These are phyloP conservation scores for Kwoniella newhampshirensis DNA, from an alignment of 768 basidiomycete species.

Conservation along the genomic window DNA sequence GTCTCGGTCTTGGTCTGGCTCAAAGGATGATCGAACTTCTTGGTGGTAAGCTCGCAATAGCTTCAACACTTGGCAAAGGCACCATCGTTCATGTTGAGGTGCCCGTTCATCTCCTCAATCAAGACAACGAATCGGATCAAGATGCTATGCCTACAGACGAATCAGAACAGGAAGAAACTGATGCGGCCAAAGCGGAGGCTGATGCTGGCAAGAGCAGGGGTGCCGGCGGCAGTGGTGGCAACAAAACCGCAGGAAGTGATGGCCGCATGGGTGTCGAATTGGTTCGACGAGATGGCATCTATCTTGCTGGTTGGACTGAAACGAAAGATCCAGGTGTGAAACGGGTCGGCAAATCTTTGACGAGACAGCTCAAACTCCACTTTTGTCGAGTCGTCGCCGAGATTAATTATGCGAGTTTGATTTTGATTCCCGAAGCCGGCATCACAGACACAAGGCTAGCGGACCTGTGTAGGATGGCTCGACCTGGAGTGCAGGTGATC, in stretches of 20 bases:
- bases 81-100: constrained; percentile 46
- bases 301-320: constrained; percentile 30
- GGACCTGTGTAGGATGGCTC: constrained; percentile 17
- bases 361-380: constrained; percentile 36
- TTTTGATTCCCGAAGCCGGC: constrained; percentile 28
- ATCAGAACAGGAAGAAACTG: not conserved
- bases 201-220: not conserved
- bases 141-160: constrained; percentile 10
- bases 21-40: constrained; percentile 50
- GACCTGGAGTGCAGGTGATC: constrained; percentile 31
- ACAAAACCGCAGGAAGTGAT: not conserved
- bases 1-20: constrained; percentile 45
- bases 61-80: constrained; percentile 38
- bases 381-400: constrained; percentile 37
- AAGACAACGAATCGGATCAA: constrained; percentile 38
- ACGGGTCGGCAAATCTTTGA: constrained; percentile 35
- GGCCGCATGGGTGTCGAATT: not conserved
- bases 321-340: constrained; percentile 12
- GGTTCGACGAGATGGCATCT: constrained; percentile 29
- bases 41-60: constrained; percentile 47
- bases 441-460: constrained; percentile 16
- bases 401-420: constrained; percentile 32
- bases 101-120: constrained; percentile 37
- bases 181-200: constrained; percentile 1
- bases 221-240: not conserved